These are phyloP conservation scores for Cryptosporidium baileyi DNA, from an alignment of 169 alveolate genomes.

Conservation along the genomic window DNA sequence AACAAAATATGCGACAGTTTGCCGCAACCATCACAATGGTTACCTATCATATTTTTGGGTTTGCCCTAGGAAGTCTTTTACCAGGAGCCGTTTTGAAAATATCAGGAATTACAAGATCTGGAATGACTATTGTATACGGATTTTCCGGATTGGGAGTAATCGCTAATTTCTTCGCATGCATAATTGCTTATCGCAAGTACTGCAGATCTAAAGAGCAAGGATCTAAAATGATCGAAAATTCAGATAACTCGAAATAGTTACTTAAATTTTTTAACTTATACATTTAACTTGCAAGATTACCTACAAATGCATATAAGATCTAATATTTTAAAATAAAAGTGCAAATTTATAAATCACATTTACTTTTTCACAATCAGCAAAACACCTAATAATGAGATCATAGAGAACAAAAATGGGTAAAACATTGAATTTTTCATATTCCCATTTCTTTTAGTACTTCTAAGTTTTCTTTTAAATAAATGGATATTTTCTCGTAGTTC, in stretches of 20 bases:
- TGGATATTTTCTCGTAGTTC: neutral
- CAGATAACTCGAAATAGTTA: neutral
- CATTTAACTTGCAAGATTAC: no score
- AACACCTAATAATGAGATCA: no score
- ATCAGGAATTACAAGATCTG: constrained; percentile 50
- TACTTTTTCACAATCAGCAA: no score
- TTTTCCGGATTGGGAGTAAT: constrained; percentile 57
- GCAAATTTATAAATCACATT: no score
- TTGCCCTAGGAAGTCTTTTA: constrained; percentile 66
- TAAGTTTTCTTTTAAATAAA: neutral
- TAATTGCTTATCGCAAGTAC: constrained; percentile 18
- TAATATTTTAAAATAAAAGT: no score
- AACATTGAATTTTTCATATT: no score
- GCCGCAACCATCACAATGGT: constrained; percentile 69
- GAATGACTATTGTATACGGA: constrained; percentile 63
- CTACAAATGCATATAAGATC: no score
- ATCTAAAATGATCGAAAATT: neutral
- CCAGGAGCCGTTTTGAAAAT: constrained; percentile 59
- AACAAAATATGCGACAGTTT: constrained; percentile 36
- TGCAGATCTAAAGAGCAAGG: neutral
- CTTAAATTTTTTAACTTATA: neutral
- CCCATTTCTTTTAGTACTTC: neutral
- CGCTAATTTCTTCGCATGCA: constrained; percentile 28
- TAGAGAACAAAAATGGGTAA: no score
- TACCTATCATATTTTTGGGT: constrained; percentile 55